Percentiles rank a stretch among this genome's conserved stretches.
phyloP scores from a whole-genome alignment of 129 eudicot genomes.

The Sambucus nigra region DNA sequence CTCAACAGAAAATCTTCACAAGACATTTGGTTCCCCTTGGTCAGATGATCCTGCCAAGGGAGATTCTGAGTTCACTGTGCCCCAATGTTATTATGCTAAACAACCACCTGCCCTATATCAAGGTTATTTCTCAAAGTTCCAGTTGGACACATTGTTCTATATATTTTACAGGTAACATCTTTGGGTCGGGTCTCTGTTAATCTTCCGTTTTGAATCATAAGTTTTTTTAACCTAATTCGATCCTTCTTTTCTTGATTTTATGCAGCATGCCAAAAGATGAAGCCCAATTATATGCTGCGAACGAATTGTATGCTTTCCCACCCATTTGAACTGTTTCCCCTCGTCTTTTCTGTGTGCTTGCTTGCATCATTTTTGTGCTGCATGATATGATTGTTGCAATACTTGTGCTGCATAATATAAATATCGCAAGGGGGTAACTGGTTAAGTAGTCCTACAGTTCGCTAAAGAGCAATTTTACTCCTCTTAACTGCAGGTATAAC shows the following conservation, averaged over 20 bases:
- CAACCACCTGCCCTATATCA: conserved; percentile 64
- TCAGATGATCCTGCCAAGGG: conserved; percentile 89
- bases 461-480: neutral
- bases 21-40: conserved; percentile 87
- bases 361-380: neutral
- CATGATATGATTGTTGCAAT: neutral
- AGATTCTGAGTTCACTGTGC: conserved; percentile 63
- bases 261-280: conserved; percentile 98
- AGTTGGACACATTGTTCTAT: conserved; percentile 69
- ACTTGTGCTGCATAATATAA: neutral
- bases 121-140: conserved; percentile 70
- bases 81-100: conserved; percentile 70
- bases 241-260: conserved; percentile 5
- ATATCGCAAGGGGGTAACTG: too few relatives aligned
- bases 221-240: neutral
- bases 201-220: neutral
- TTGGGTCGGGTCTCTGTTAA: neutral
- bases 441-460: too few relatives aligned
- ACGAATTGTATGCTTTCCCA: conserved; percentile 60
- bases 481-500: conserved; percentile 39
- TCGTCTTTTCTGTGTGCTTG: neutral
- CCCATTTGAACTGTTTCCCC: neutral
- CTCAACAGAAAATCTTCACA: conserved; percentile 72
- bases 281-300: conserved; percentile 81
- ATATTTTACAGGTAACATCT: conserved; percentile 71